Percentiles rank a stretch among this genome's conserved stretches.
Conservation (phyloP, 129 eudicot genomes). For the Chrysanthemum lavandulifolium region DNA sequence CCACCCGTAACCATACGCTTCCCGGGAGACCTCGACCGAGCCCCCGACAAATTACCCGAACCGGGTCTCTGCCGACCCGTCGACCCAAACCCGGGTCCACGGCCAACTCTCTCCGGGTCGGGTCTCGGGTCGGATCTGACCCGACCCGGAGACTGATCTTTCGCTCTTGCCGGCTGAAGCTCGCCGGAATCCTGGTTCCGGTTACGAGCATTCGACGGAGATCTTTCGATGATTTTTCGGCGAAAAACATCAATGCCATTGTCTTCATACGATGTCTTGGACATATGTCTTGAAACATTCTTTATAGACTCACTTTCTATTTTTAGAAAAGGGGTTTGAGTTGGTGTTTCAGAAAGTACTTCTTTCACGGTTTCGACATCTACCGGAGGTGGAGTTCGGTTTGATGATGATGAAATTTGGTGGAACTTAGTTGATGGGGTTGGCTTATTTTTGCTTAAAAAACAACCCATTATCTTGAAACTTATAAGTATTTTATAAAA, state of each 20-base stretch:
- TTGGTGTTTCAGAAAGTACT: conserved; percentile 54
- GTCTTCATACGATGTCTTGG: conserved; percentile 32
- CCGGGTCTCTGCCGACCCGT: conserved; percentile 17
- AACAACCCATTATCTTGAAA: conserved; percentile 49
- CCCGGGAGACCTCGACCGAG: conserved; percentile 70
- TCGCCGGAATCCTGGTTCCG: conserved; percentile 42
- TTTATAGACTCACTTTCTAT: conserved; percentile 18
- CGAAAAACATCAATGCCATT: conserved; percentile 32
- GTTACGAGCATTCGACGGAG: conserved; percentile 39
- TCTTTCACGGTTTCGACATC: conserved; percentile 73
- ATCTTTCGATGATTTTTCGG: conserved; percentile 27
- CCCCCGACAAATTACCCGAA: conserved; percentile 12
- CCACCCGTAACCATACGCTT: conserved; percentile 32
- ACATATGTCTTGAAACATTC: not conserved
- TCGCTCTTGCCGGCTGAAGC: conserved; percentile 27
- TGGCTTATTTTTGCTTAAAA: conserved; percentile 34
- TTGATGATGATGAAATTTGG: conserved; percentile 19
- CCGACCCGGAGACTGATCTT: conserved; percentile 57
- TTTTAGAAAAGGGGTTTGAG: conserved; percentile 21
- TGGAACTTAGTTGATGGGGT: conserved; percentile 13
- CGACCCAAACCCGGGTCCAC: conserved; percentile 28
- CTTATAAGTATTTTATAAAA: not conserved
- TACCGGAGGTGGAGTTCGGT: conserved; percentile 32
- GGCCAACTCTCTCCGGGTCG: conserved; percentile 19
- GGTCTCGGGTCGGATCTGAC: conserved; percentile 14